Evolutionary conservation across 2,329 filamentous ascomycete genomes (phyloP), one percentile per base, ranked within the genome.

Genomic region (Diaporthe helianthi): DNA sequence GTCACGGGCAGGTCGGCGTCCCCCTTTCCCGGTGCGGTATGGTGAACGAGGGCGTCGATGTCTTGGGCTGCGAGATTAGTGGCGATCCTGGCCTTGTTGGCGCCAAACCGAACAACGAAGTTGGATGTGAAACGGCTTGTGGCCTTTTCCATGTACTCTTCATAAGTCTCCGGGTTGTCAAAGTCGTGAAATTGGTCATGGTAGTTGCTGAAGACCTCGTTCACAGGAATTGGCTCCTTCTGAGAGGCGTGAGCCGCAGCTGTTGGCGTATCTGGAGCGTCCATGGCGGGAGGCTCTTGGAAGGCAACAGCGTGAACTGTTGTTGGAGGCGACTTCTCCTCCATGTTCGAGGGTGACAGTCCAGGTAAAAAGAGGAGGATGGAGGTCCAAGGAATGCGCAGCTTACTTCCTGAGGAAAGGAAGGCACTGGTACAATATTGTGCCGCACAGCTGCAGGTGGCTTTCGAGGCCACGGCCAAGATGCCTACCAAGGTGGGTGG

Each of bases 81-180:
- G 3, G 86, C 87, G 70, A 88, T 86, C 67, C 80, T 84, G 46
- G 88, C 87, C 49, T 82, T 76, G 2, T 85, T 78, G 53, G 84
- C 83, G 13, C 87, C 87, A 74, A 92, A 91, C 73, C 90, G 87
- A n/a, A 92, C 80, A 38, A 90, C 84, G 73, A 92, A 91, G 76
- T 90, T 92, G 41, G 74, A 78, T 24, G 84, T 86, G 0, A 76
- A 69, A 1, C 79, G 77, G 52, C 79, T 76, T 17, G 79, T 77
- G 5, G 84, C 82, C 49, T 81, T 76, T 1, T 76, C 55, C 69
- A 85, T 78, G 54, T 84, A 83, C 2, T 78, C 71, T 0, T 81
- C 73, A 70, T 88, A 88, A 51, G 84, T 82, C 0, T 75, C 74
- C 4, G 78, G 72, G 38, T 83, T 73, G 75, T 92, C 89, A 64